A percentile compares a stretch with the other conserved stretches of the same genome.
Conservation (phyloP, 129 eudicot genomes). For the Sambucus nigra region DNA sequence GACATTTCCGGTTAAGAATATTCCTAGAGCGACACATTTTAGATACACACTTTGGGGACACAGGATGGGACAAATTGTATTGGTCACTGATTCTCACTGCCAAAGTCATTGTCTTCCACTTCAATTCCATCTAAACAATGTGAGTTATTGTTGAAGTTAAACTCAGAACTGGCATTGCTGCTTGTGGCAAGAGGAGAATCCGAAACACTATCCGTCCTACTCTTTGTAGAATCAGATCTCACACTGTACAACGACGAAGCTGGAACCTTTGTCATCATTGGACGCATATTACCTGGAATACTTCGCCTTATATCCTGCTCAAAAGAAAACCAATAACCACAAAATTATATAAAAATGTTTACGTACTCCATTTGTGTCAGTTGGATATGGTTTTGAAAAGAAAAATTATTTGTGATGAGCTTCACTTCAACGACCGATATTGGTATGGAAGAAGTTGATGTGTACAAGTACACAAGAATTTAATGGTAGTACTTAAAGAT, state of each 20-base stretch:
- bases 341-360: no score
- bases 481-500: no score
- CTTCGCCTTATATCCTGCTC: slow-evolving; percentile 79
- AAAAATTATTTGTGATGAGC: no score
- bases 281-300: slow-evolving; percentile 50
- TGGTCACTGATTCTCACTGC: slow-evolving; percentile 10
- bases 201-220: slow-evolving; percentile 29
- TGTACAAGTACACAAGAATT: no score
- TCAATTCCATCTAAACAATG: slow-evolving; percentile 15
- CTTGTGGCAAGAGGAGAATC: slow-evolving; percentile 63
- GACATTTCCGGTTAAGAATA: no score
- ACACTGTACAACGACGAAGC: slow-evolving; percentile 51
- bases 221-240: slow-evolving; percentile 46
- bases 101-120: slow-evolving; percentile 19
- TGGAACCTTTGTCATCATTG: slow-evolving; percentile 47
- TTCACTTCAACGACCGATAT: no score
- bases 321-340: slow-evolving; percentile 1
- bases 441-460: no score
- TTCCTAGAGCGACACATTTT: no score
- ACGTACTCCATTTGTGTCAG: no score
- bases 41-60: no score
- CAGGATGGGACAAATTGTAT: no score
- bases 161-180: slow-evolving; percentile 63
- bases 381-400: no score
- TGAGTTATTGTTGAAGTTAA: slow-evolving; percentile 23